Base-by-base conservation (phyloP, 345 rosid genomes). In the Eucalyptus sideroxylon region DNA sequence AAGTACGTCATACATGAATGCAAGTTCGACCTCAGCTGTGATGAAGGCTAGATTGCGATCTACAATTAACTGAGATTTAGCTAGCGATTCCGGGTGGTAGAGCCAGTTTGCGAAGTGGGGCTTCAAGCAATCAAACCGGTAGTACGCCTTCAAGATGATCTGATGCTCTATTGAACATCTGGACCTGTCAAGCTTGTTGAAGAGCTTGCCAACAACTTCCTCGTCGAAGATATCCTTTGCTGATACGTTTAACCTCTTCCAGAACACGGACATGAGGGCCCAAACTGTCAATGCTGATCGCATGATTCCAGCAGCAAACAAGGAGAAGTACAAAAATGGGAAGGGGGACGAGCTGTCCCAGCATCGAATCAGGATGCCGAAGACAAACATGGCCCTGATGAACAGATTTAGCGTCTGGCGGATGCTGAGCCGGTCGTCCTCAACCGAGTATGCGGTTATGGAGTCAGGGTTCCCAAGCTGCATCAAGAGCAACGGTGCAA, bases 21-120 rank as follows among this genome's bases (percentile, higher is more conserved):
- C 91, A 81, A 93, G 94, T 83, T 93, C 94, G 86, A 91, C 90
- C 90, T 90, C 95, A 59, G 92, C 82, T n/a, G 93, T 81, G 65
- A 87, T 50, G 62, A 94, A 91, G 16, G 92, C 3, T 5, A 60
- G 3, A 6, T 53, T 5, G 4, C 7, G 30, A 12, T 56, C 45
- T 55, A 87, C 59, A 30, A 1, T 6, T 60, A 60, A n/a, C 49
- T 30, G 72, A 50, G 45, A 45, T 37, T 11, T 12, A 3, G 5
- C 2, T 14, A 87, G 16, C 2, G 42, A 87, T 11, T 87, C 26
- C 2, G 88, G 88, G 14, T 59, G 88, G 49, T 59, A 87, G 80
- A 42, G 88, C 88, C 88, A 87, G 50, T 42, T 55, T 16, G 10
- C 50, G 13, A 87, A 0, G 49, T 87, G 12, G 42, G 88, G 88